Base-by-base conservation (phyloP, 2,329 filamentous ascomycete genomes). In the Gremmenia infestans region DNA sequence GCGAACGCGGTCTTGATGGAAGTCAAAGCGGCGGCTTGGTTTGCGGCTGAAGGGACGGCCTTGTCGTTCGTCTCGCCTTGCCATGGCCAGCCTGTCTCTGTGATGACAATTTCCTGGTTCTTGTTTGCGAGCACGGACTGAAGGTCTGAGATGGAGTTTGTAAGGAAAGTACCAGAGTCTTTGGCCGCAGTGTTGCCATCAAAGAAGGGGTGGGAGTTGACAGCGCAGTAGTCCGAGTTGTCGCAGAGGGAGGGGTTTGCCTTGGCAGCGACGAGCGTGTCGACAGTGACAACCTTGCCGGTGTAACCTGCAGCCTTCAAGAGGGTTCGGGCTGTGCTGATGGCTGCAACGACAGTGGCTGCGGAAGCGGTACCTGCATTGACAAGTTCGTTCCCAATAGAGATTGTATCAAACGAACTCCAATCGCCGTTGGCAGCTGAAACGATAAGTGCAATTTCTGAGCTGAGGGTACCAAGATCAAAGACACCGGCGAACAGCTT, bases 161-260 rank as follows among this genome's bases (percentile, higher is more conserved):
- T 71, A 40, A 91, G 81, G 71, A 90, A 96, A 0, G 70, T 63
- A 3, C 91, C 91, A 2, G 90, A 84, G 35, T 81, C 72, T 0
- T 74, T 72, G 1, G 89, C 81, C 2, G 72, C 70, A 25, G 81
- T 80, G 48, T 80, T 81, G 3, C 77, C 72, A 64, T 95, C 88
- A 71, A 94, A 96, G 79, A 91, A 96, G 12, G 90, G 82, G 71
- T 96, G 91, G 62, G 85, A 82, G 72, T 96, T 96, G 69, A 87
- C 81, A 15, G 89, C 88, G 66, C 86, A 90, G 73, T 88, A 89
- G 67, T 95, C 90, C 1, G 87, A 89, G 47, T 76, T 78, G 25
- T 83, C 71, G 73, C 91, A 95, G 48, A 96, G 78, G 51, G 81
- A 74, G 0, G 86, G 86, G 64, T 93, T 80, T 50, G 76, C 72